Conservation (phyloP, 2,329 filamentous ascomycete genomes). For the Volutella citrinella region DNA sequence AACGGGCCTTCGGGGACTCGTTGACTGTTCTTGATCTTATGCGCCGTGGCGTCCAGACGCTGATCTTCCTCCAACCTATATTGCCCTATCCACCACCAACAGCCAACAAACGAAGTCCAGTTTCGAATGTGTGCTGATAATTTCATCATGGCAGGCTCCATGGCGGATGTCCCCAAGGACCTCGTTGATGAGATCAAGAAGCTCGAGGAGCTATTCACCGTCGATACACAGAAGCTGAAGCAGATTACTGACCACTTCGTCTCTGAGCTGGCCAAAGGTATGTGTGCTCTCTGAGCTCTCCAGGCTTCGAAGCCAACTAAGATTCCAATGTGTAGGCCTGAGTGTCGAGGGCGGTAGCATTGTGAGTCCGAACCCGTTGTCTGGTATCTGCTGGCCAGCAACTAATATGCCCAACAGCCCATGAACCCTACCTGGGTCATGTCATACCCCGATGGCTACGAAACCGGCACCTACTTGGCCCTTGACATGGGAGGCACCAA, state of each 20-base stretch:
- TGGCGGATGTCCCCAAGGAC: conserved; percentile 86
- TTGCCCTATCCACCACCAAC: neutral
- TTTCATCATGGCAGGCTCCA: conserved; percentile 62
- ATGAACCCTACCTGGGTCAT: conserved; percentile 99
- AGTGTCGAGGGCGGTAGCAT: conserved; percentile 88
- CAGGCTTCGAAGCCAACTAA: neutral
- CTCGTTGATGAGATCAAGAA: conserved; percentile 75
- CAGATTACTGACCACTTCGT: conserved; percentile 87
- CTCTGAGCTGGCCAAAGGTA: conserved; percentile 81
- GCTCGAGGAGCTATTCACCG: conserved; percentile 80
- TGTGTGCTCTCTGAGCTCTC: neutral
- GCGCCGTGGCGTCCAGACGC: neutral
- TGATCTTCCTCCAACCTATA: neutral
- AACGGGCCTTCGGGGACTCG: too few species aligned
- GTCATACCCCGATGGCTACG: conserved; percentile 80
- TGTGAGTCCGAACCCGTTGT: conserved; percentile 52
- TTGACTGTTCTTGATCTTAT: too few species aligned
- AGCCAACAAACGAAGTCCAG: too few species aligned
- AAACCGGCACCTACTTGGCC: conserved; percentile 83
- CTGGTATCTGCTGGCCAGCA: neutral
- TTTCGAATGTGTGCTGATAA: too few species aligned
- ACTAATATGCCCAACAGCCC: conserved; percentile 55
- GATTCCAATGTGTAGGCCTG: conserved; percentile 54
- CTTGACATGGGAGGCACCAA: conserved; percentile 97
- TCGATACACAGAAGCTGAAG: conserved; percentile 79